A percentile compares a stretch with the other conserved stretches of the same genome.
These are phyloP conservation scores for Vitis labrusca DNA, from an alignment of 164 flowering plant species.

Conservation along the genomic window DNA sequence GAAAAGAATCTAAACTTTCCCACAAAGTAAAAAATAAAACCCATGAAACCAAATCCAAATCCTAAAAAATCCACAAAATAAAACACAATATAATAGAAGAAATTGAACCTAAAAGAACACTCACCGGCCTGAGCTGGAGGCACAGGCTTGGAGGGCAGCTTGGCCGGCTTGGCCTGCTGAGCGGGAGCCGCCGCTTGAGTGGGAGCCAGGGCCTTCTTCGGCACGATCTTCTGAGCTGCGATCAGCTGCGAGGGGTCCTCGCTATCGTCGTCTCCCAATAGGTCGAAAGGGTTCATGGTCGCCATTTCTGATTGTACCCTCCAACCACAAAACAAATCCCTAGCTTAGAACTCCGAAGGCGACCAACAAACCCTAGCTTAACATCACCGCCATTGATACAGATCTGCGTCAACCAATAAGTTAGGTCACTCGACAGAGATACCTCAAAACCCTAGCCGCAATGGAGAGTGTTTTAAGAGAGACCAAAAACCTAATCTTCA, in stretches of 20 bases:
- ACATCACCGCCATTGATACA: constrained; percentile 5
- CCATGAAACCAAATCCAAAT: neutral
- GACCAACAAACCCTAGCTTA: constrained; percentile 18
- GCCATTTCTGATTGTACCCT: constrained; percentile 40
- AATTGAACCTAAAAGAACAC: neutral
- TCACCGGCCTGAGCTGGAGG: constrained; percentile 64
- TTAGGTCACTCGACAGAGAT: too few species aligned
- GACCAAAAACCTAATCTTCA: constrained; percentile 10
- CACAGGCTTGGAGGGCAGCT: constrained; percentile 53
- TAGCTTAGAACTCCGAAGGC: constrained; percentile 4
- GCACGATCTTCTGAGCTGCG: constrained; percentile 37
- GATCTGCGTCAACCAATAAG: too few species aligned
- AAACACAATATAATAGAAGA: neutral
- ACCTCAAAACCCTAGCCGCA: constrained; percentile 36
- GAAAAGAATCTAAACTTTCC: too few species aligned
- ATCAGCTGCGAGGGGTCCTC: constrained; percentile 71
- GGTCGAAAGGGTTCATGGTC: constrained; percentile 68
- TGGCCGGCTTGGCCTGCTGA: constrained; percentile 27
- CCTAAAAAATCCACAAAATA: neutral
- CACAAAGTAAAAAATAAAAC: too few species aligned
- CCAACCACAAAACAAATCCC: neutral
- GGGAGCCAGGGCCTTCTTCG: constrained; percentile 38
- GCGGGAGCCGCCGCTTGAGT: constrained; percentile 20
- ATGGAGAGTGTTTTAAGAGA: constrained; percentile 4
- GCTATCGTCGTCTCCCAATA: constrained; percentile 69